Conservation (phyloP, 2,329 filamentous ascomycete genomes). For the Shiraia bambusicola region DNA sequence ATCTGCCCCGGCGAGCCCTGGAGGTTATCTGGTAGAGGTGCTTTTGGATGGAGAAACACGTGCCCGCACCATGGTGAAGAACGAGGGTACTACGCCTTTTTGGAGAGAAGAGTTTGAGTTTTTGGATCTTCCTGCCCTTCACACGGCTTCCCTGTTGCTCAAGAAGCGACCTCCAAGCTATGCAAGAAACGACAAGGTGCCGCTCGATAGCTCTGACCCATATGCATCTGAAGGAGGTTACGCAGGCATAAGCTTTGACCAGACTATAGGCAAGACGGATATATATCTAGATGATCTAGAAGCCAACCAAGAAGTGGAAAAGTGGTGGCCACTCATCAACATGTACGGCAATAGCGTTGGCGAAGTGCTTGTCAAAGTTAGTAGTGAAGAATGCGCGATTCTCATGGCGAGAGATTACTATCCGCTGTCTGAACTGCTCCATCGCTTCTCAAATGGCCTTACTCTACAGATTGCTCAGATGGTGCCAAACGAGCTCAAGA, state of each 20-base stretch:
- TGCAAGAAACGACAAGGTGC: constrained; percentile 38
- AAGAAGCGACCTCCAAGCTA: constrained; percentile 59
- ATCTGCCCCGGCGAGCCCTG: constrained; percentile 40
- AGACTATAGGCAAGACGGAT: constrained; percentile 71
- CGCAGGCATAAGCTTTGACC: constrained; percentile 51
- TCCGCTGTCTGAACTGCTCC: constrained; percentile 76
- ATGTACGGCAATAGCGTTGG: constrained; percentile 75
- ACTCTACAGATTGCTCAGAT: constrained; percentile 82
- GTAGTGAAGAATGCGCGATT: constrained; percentile 86
- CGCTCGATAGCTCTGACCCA: constrained; percentile 43
- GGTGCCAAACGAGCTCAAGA: constrained; percentile 73
- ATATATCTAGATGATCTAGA: constrained; percentile 78
- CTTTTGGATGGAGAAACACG: constrained; percentile 77
- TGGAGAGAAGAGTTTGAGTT: constrained; percentile 84
- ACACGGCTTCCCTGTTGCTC: constrained; percentile 69
- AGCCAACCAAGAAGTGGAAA: constrained; percentile 74
- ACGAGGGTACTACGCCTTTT: constrained; percentile 71
- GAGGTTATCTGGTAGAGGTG: constrained; percentile 78
- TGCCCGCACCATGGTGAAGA: constrained; percentile 71
- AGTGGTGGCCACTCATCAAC: constrained; percentile 81
- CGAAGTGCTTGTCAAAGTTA: constrained; percentile 79
- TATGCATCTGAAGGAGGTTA: constrained; percentile 46
- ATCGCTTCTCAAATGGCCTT: constrained; percentile 79
- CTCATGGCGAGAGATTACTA: constrained; percentile 84
- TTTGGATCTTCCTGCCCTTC: constrained; percentile 69